Percentiles rank a stretch among this genome's conserved stretches.
These are phyloP conservation scores for Phyllosticta citribraziliensis DNA, from an alignment of 2,329 filamentous ascomycete genomes.

Conservation along the genomic window DNA sequence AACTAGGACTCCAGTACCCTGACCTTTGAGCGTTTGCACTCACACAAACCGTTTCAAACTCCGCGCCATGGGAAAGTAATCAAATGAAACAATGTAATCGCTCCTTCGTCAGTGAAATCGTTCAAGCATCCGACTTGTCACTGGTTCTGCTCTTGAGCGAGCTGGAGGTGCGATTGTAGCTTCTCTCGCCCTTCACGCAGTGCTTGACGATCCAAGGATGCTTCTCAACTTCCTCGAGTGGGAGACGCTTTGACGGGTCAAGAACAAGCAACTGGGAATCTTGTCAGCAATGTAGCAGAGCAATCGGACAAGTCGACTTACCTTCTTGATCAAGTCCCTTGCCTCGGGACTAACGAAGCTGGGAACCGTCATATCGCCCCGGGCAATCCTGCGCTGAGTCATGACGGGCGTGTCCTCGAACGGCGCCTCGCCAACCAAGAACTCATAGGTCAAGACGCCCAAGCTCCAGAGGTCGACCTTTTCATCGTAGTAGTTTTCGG, in stretches of 20 bases:
- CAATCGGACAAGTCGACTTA: conserved; percentile 33
- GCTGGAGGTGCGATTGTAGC: conserved; percentile 19
- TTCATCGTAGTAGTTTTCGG: conserved; percentile 84
- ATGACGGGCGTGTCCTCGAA: conserved; percentile 94
- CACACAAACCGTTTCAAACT: neutral
- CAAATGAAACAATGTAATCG: neutral
- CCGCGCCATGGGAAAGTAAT: neutral
- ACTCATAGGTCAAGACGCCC: conserved; percentile 92
- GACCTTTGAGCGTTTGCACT: neutral
- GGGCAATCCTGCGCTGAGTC: conserved; percentile 82
- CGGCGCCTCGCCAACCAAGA: conserved; percentile 87
- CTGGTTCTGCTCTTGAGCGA: conserved; percentile 9
- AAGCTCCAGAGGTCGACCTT: conserved; percentile 96
- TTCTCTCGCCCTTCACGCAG: conserved; percentile 46
- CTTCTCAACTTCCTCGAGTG: conserved; percentile 75
- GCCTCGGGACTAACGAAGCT: conserved; percentile 85
- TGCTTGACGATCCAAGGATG: conserved; percentile 98
- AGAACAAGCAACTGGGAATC: conserved; percentile 56
- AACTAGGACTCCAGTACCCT: neutral
- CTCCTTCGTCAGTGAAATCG: neutral
- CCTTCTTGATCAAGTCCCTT: conserved; percentile 82
- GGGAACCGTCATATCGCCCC: conserved; percentile 87
- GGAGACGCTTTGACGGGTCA: conserved; percentile 86
- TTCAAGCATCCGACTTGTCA: conserved; percentile 8
- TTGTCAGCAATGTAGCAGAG: conserved; percentile 4